Evolutionary conservation across 129 eudicot genomes (phyloP), one percentile per base, ranked within the genome.

Genomic region (Flaveria robusta): DNA sequence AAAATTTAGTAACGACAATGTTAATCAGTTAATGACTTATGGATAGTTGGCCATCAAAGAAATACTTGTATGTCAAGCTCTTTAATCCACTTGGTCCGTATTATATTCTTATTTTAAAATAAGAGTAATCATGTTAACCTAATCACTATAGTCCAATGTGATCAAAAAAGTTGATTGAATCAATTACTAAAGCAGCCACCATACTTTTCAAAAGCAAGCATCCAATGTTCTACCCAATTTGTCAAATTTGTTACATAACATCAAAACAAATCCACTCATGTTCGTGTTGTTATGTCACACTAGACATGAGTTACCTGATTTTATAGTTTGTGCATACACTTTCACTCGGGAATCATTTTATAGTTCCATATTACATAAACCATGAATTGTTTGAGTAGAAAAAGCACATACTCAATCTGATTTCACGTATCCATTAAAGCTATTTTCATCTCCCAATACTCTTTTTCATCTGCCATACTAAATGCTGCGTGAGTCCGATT

Each of bases 111-210:
- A 43, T 22, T 15, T 74, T 23, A 18, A 55, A 43, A 74, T 16
- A 43, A 45, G 24, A 74, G 3, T 49, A 75, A 27, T 27, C 23
- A 31, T 46, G 39, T 46, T 75, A 51, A 37, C 71, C 71, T 11
- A 49, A 64, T 37, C 9, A 66, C 59, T 58, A 12, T 16, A 6
- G 79, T 46, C 20, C 37, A 18, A 13, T 39, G 34, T 64, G 49
- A 49, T 47, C 65, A 23, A 75, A 75, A 9, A 43, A 58, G 23
- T 0, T 18, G 27, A 24, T 26, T 47, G n/a, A 34, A 29, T 3
- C 41, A 19, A 22, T 12, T 65, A 19, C 39, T 60, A 0, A 76
- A 76, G 34, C 43, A 51, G 22, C 51, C 63, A 65, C 51, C 16
- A 31, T 9, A 49, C 58, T 29, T 24, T 23, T 9, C 56, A 2